These are phyloP conservation scores for Lentinula novae-zelandiae DNA, from an alignment of 1,284 basidiomycete genomes.

Conservation along the genomic window DNA sequence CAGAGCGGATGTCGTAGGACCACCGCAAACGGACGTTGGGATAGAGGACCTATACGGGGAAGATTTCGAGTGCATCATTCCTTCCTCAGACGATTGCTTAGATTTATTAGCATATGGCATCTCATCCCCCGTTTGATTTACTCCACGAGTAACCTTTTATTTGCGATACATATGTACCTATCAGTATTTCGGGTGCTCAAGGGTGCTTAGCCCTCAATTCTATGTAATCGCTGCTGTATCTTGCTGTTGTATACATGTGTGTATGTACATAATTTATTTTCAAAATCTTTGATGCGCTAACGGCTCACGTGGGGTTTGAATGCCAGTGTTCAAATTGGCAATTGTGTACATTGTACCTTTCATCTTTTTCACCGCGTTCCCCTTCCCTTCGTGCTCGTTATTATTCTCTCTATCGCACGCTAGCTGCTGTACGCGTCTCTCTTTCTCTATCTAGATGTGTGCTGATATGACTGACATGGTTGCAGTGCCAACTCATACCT, in stretches of 20 bases:
- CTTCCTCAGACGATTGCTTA: constrained; percentile 16
- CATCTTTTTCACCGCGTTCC: background rate
- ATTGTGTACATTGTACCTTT: background rate
- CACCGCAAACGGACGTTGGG: background rate
- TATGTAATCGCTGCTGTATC: too few species aligned
- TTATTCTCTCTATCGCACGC: background rate
- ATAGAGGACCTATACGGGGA: background rate
- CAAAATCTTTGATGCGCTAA: background rate
- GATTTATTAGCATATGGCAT: constrained; percentile 12
- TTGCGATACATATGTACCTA: too few species aligned
- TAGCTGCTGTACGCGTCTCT: background rate
- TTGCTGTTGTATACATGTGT: too few species aligned
- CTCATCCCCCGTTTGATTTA: background rate
- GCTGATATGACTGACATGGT: background rate
- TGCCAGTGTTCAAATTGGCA: background rate
- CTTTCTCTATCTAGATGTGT: background rate
- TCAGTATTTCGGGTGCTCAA: too few species aligned
- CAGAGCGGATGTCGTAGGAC: background rate
- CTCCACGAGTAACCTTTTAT: too few species aligned
- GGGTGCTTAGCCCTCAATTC: too few species aligned
- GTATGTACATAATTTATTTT: background rate
- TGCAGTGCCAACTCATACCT: constrained; percentile 5
- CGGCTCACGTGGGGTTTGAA: background rate
- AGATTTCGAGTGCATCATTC: background rate
- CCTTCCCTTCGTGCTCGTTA: background rate